Base-by-base conservation (phyloP, 148 eudicot species). In the Rhododendron molle region DNA sequence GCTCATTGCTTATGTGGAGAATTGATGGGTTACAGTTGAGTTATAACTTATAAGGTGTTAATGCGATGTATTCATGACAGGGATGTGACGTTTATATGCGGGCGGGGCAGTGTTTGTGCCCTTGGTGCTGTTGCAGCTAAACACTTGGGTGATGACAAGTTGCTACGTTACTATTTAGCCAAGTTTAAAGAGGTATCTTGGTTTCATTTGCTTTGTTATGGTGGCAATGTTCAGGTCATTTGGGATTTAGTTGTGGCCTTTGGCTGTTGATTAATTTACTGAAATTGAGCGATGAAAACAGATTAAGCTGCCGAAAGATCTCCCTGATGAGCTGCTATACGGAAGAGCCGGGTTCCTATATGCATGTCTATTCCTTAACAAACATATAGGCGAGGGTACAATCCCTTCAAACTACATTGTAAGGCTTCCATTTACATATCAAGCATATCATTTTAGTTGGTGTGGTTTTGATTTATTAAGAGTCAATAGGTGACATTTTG, bases 91-190 rank as follows among this genome's bases (percentile, higher is more conserved):
- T 94, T 92, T 86, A n/a, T 93, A 46, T 91, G 91, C 71, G 95
- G 96, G 65, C 89, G 92, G 67, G 74, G 90, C 89, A 92, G 97
- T 34, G 91, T 94, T n/a, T 92, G 89, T 90, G 93, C 98, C 65
- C 89, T 94, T 72, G 96, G 95, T 86, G 98, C 94, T 85, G 93
- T 88, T 86, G 90, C 85, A 46, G 94, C 96, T 30, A 93, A 93
- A 76, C 73, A 88, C 84, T 34, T 87, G 78, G 95, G 89, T 15
- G 86, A 95, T 73, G 86, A 80, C 46, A 76, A 88, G 85, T 81
- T 91, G 86, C 81, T 90, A 18, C 36, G 76, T 46, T 86, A 89
- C 85, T 90, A 92, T 83, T 81, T 93, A 38, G 43, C 91, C 83
- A 87, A 93, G 67, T 93, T 93, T 85, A 89, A 87, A 83, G 84